Evolutionary conservation across 2,329 filamentous ascomycete genomes (phyloP).

Genomic region (Amesomyces nigricolor): DNA sequence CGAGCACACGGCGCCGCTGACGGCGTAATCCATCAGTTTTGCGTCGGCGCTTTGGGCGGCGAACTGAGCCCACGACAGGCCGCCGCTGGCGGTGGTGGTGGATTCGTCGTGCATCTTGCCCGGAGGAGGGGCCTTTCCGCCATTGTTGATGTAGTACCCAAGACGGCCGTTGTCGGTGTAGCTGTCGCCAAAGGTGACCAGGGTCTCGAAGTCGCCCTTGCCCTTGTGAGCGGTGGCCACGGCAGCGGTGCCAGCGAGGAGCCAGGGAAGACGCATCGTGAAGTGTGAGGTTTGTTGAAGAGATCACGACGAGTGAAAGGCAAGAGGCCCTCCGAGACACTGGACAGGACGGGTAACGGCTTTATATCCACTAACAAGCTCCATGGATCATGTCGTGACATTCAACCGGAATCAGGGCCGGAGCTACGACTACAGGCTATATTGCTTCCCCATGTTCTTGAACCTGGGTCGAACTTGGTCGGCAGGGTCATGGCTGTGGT

Average conservation of each 20-base stretch:
- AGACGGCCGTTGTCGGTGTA: conserved; percentile 69
- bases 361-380: not conserved
- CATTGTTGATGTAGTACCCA: conserved; percentile 54
- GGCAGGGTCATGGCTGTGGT: not conserved
- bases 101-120: conserved; percentile 44
- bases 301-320: not conserved
- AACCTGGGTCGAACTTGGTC: not conserved
- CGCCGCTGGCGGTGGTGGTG: conserved; percentile 56
- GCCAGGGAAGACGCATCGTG: conserved; percentile 21
- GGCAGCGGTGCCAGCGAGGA: conserved; percentile 23
- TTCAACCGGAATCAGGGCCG: conserved; percentile 26
- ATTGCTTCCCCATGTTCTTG: conserved; percentile 16
- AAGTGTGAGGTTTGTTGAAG: not conserved
- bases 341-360: not conserved
- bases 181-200: conserved; percentile 69
- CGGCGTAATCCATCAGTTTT: conserved; percentile 62
- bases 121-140: conserved; percentile 56
- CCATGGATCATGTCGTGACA: conserved; percentile 21
- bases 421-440: conserved; percentile 23
- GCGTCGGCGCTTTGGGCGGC: conserved; percentile 54
- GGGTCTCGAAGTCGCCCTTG: conserved; percentile 45
- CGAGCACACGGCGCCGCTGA: conserved; percentile 66
- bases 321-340: not conserved
- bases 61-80: conserved; percentile 63
- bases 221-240: conserved; percentile 13